Evolutionary conservation across 2,329 filamentous ascomycete genomes (phyloP), one percentile per base, ranked within the genome.

Genomic region (Anthostomella pinea): DNA sequence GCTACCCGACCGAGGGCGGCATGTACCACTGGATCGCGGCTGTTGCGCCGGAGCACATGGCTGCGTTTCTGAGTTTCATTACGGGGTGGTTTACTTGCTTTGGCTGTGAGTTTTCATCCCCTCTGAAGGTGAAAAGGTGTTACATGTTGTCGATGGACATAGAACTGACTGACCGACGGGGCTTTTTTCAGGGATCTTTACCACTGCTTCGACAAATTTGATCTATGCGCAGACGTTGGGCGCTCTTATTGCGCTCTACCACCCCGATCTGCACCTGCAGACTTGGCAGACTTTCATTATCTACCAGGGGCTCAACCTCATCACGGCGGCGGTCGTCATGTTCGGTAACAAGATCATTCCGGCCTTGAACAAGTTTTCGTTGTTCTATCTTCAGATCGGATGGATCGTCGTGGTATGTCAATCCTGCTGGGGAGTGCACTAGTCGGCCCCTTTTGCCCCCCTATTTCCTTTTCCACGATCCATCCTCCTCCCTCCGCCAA

Each of bases 281-380:
- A 26, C 24, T n/a, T 26, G 24, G 24, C 24, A 26, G n/a, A 26
- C 24, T 14, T 26, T 26, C 24, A 26, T 26, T 14, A 26, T 26
- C 5, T 11, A 26, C 24, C 24, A 26, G n/a, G 24, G 11, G n/a
- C 24, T 26, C 6, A 26, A 26, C 24, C 11, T 26, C 11, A 11
- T 26, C 24, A 26, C 24, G 11, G 24, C 24, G 11, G 24, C 11
- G 6, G 15, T 26, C 6, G 24, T 26, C 5, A 26, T 26, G 24
- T 11, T 26, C 24, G 24, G 11, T 14, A 26, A 26, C n/a, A 26
- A 26, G 11, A 26, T 26, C 24, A 26, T 26, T 14, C 24, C 24
- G 11, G 24, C 24, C n/a, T 14, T 26, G 6, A 26, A 26, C 24
- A 11, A 14, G n/a, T 26, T 26, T 14, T 26, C 24, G 6, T 14